These are phyloP conservation scores for Linum tenue DNA, from an alignment of 345 rosid species.

Conservation along the genomic window DNA sequence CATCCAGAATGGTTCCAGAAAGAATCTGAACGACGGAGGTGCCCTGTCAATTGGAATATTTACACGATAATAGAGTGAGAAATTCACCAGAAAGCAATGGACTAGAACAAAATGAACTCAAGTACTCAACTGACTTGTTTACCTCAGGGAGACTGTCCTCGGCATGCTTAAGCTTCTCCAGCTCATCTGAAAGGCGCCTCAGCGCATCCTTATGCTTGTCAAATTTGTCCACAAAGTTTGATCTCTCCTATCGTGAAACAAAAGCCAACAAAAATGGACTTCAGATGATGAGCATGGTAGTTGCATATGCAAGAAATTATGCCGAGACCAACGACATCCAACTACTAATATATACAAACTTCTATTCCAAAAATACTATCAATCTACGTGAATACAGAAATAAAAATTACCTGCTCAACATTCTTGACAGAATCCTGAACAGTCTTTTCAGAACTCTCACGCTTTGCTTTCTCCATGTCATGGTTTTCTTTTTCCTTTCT, in stretches of 20 bases:
- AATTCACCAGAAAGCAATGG: too few species aligned
- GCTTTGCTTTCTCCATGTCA: slow-evolving; percentile 35
- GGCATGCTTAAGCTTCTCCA: slow-evolving; percentile 68
- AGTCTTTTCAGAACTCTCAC: slow-evolving; percentile 35
- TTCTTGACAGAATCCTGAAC: slow-evolving; percentile 48
- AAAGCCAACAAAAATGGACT: background rate
- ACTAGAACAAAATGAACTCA: background rate
- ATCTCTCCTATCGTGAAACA: background rate
- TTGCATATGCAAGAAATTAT: background rate
- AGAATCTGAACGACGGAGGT: slow-evolving; percentile 54
- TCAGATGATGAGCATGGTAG: background rate
- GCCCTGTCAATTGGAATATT: slow-evolving; percentile 25
- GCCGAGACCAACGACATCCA: background rate
- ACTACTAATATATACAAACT: background rate
- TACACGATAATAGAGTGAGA: background rate
- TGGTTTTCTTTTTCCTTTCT: slow-evolving; percentile 63
- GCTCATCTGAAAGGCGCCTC: slow-evolving; percentile 52
- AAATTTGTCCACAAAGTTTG: slow-evolving; percentile 21
- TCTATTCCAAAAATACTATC: background rate
- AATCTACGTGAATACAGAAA: background rate
- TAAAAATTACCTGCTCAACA: slow-evolving; percentile 53
- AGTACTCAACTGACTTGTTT: background rate
- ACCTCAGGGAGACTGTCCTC: slow-evolving; percentile 80
- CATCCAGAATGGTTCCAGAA: slow-evolving; percentile 59
- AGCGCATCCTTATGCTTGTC: slow-evolving; percentile 59